A percentile compares a stretch with the other conserved stretches of the same genome.
phyloP scores from a whole-genome alignment of 108 stramenopile species.

The Craspedostauros australis region DNA sequence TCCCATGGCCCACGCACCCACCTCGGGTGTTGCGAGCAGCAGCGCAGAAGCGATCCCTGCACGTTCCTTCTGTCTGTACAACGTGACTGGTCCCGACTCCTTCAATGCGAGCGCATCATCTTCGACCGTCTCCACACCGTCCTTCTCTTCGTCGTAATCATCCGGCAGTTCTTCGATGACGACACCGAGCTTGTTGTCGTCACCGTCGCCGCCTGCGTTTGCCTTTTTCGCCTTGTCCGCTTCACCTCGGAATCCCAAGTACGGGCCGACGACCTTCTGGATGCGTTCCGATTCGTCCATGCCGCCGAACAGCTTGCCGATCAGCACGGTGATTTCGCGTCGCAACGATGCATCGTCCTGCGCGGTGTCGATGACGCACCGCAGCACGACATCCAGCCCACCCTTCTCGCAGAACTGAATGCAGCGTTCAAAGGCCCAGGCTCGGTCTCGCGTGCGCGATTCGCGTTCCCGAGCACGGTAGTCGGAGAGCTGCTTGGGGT shows the following conservation, averaged over 20 bases:
- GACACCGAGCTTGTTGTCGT: conserved; percentile 18
- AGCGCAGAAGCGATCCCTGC: conserved; percentile 59
- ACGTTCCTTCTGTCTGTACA: conserved; percentile 50
- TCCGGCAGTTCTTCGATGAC: conserved; percentile 67
- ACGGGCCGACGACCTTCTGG: conserved; percentile 37
- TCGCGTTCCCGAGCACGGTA: conserved; percentile 54
- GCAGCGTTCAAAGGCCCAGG: conserved; percentile 48
- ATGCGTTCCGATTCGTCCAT: conserved; percentile 41
- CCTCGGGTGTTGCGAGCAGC: conserved; percentile 48
- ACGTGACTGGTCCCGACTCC: background rate
- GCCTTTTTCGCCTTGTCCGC: conserved; percentile 20
- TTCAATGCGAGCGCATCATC: conserved; percentile 5
- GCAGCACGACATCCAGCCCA: conserved; percentile 52
- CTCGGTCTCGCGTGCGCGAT: conserved; percentile 31
- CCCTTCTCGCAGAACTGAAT: conserved; percentile 41
- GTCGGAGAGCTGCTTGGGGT: conserved; percentile 57
- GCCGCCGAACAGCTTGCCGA: conserved; percentile 34
- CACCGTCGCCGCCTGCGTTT: conserved; percentile 13
- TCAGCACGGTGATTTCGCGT: conserved; percentile 51
- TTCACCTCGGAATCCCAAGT: conserved; percentile 41
- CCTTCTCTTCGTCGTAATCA: conserved; percentile 42
- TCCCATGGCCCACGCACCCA: conserved; percentile 73
- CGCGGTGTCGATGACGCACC: conserved; percentile 22
- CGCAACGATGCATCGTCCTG: conserved; percentile 50
- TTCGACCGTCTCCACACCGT: conserved; percentile 16